These are phyloP conservation scores for Acidomyces sp. DNA, from an alignment of 495 filamentous ascomycete species.

Conservation along the genomic window DNA sequence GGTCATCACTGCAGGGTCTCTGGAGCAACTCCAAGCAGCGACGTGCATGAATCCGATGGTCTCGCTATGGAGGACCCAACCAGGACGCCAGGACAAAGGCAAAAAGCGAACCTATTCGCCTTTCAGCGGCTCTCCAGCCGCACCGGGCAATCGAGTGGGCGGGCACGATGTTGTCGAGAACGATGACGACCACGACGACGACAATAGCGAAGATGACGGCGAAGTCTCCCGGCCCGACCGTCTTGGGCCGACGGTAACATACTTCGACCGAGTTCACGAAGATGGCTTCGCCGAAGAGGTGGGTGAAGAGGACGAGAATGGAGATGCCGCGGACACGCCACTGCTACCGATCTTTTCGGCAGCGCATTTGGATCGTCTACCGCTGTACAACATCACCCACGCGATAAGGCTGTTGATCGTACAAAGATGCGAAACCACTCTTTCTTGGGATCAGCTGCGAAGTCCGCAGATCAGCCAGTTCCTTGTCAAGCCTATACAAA, in stretches of 20 bases:
- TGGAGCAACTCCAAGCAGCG: background rate
- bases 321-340: slow-evolving; percentile 44
- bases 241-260: background rate
- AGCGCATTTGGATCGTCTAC: slow-evolving; percentile 67
- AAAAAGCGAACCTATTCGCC: slow-evolving; percentile 8
- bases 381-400: slow-evolving; percentile 82
- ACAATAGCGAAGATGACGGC: slow-evolving; percentile 15
- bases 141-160: slow-evolving; percentile 22
- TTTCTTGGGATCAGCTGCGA: slow-evolving; percentile 90
- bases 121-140: slow-evolving; percentile 22
- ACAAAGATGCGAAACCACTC: slow-evolving; percentile 71
- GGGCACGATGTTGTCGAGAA: slow-evolving; percentile 30
- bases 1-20: background rate
- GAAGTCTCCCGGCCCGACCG: background rate
- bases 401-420: slow-evolving; percentile 70
- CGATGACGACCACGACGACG: slow-evolving; percentile 32
- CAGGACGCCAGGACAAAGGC: slow-evolving; percentile 2
- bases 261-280: slow-evolving; percentile 23
- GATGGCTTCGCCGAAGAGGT: slow-evolving; percentile 33
- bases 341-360: slow-evolving; percentile 76
- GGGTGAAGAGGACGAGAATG: slow-evolving; percentile 36
- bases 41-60: slow-evolving; percentile 12
- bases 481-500: slow-evolving; percentile 79
- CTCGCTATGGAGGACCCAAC: slow-evolving; percentile 1
- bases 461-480: slow-evolving; percentile 94